Evolutionary conservation across 1,284 basidiomycete species (phyloP), one percentile per base, ranked within the genome.

Genomic region (Paramarasmius palmivorus): DNA sequence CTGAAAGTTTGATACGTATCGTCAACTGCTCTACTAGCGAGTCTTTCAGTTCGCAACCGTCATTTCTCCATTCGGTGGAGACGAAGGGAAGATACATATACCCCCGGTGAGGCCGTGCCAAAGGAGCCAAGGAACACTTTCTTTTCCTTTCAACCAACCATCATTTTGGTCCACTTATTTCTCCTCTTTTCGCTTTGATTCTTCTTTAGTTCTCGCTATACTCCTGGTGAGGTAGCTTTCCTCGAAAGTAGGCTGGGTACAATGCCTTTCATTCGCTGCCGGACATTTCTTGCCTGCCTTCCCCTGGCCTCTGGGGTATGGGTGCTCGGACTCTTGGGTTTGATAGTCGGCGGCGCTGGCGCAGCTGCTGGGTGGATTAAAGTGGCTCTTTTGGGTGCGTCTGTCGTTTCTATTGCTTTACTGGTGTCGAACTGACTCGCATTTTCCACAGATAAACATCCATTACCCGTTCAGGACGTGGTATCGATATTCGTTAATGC

Each of bases 241-340:
- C 38, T 40, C 17, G 38, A 23, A 17, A 37, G 53, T 38, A 25
- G 26, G 48, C 46, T 40, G 41, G 26, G 22, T 38, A 54, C 41
- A 46, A 58, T 58, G 57, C 50, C 50, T 45, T 56, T 54, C n/a
- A 49, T 58, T 49, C 51, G 38, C 14, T 55, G 53, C 37, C 49
- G 46, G 23, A 57, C 37, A 35, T 59, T 59, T 37, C 36, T 59
- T 19, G 46, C 41, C 23, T 56, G 58, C 29, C 39, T 55, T n/a
- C 41, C 53, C 26, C 50, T 59, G 35, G 48, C 40, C 15, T 49
- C 53, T 22, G 58, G 56, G 22, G 51, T 55, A 14, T 57, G 55
- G 49, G 37, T 59, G 17, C 56, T 59, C 34, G 47, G 39, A 19
- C 19, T 57, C 39, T 17, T 55, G 19, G 53, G 53, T 32, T 23